Evolutionary conservation across 306 rosid species (phyloP), one percentile per base, ranked within the genome.

Genomic region (Notholithocarpus densiflorus): DNA sequence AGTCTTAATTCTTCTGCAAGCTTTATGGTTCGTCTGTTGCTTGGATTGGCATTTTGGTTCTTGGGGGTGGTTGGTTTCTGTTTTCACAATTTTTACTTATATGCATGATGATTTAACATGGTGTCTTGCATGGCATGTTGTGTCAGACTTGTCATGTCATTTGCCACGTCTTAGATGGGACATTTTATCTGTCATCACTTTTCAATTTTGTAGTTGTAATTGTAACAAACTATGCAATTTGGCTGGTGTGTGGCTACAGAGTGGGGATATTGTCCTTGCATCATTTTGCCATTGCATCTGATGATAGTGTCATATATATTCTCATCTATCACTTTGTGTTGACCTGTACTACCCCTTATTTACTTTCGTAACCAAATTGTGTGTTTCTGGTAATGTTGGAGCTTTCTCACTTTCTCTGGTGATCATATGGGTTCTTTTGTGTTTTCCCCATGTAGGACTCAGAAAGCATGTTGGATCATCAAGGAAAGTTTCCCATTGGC

Each of bases 401-500:
- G 71, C 71, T 18, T 56, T 60, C 19, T 23, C 21, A 13, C 43
- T 40, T 14, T 71, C 31, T 65, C 23, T 76, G 23, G 13, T 68
- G 45, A 62, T 68, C 32, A 17, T 75, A 56, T 34, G 72, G 40
- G 37, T 77, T 23, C 32, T 20, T 0, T 59, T 37, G 1, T 68
- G 34, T 59, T 69, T 53, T 80, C 77, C 81, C 26, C 61, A 51
- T 83, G 79, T 74, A 92, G 97, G 92, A 90, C 75, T 65, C 74
- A 19, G 89, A 78, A 75, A 79, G 81, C 70, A 72, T 82, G 53
- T 89, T 82, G 64, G 93, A 92, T 85, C 78, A 83, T 84, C 80
- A 82, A 26, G 90, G 83, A 60, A 87, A 85, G 78, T 79, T 88
- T 86, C 88, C 92, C 76, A 66, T 89, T 80, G 98, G 98, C 72